These are phyloP conservation scores for Globisporangium ultimum DNA, from an alignment of 352 stramenopile genomes.

Conservation along the genomic window DNA sequence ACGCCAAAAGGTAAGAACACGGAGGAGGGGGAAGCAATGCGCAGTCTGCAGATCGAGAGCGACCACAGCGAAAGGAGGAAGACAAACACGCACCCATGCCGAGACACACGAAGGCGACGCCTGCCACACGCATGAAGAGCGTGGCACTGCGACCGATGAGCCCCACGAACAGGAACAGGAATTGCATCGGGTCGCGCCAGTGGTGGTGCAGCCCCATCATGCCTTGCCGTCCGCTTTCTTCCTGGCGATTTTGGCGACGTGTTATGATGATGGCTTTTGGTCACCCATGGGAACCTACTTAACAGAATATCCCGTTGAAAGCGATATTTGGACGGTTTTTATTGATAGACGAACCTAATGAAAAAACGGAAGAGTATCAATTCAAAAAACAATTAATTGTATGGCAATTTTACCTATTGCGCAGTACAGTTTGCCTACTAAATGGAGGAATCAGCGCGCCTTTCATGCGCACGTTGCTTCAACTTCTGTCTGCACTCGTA, in stretches of 20 bases:
- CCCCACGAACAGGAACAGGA: slow-evolving; percentile 28
- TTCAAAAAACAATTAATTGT: too few species aligned
- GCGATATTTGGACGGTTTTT: too few species aligned
- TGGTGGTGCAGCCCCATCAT: slow-evolving; percentile 22
- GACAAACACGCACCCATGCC: slow-evolving; percentile 32
- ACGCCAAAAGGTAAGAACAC: not conserved
- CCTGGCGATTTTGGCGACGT: too few species aligned
- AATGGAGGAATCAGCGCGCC: too few species aligned
- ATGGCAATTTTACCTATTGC: too few species aligned
- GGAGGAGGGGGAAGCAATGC: not conserved
- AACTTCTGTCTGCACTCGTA: too few species aligned
- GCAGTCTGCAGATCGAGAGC: not conserved
- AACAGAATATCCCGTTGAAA: not conserved
- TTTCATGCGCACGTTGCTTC: too few species aligned
- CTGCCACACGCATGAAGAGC: slow-evolving; percentile 42
- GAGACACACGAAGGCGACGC: slow-evolving; percentile 35
- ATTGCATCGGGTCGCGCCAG: slow-evolving; percentile 56
- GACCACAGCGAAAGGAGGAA: not conserved
- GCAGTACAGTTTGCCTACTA: too few species aligned
- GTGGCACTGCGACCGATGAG: slow-evolving; percentile 30
- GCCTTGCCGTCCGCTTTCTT: too few species aligned
- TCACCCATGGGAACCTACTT: not conserved
- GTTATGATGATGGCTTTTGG: too few species aligned
- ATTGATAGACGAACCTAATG: too few species aligned
- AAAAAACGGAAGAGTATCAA: too few species aligned